Percentiles rank a stretch among this genome's conserved stretches.
phyloP scores from a whole-genome alignment of 805 yeast species.

The Diddensiella transvaalensis region DNA sequence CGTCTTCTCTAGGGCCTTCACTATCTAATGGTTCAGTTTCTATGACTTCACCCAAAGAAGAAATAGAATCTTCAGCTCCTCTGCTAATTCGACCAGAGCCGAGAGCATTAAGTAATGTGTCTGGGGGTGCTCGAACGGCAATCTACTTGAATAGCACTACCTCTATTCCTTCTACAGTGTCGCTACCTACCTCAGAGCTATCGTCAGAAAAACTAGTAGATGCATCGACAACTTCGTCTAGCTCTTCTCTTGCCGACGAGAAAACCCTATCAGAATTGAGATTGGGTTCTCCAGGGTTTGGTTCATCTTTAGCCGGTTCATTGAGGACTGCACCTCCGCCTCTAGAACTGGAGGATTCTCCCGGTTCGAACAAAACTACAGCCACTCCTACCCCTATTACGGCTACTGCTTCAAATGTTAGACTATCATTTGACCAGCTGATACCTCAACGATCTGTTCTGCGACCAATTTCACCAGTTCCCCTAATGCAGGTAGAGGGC shows the following conservation, averaged over 20 bases:
- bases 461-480: slow-evolving; percentile 20
- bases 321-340: neutral
- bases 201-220: neutral
- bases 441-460: slow-evolving; percentile 21
- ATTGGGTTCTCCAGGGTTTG: neutral
- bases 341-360: neutral
- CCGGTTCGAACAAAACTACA: neutral
- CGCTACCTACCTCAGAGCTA: neutral
- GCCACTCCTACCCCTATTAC: slow-evolving; percentile 1
- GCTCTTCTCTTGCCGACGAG: neutral
- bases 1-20: neutral
- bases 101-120: neutral
- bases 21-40: too few relatives aligned
- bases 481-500: neutral
- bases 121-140: slow-evolving; percentile 11
- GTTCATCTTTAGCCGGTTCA: neutral
- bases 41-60: neutral
- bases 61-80: neutral
- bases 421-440: slow-evolving; percentile 4
- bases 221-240: neutral
- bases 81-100: slow-evolving; percentile 3
- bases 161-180: slow-evolving; percentile 2
- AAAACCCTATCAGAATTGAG: neutral
- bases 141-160: slow-evolving; percentile 15
- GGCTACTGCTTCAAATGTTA: neutral